Evolutionary conservation across 176 grass and related monocot species (phyloP), one percentile per base, ranked within the genome.

Genomic region (Carex cristatella): DNA sequence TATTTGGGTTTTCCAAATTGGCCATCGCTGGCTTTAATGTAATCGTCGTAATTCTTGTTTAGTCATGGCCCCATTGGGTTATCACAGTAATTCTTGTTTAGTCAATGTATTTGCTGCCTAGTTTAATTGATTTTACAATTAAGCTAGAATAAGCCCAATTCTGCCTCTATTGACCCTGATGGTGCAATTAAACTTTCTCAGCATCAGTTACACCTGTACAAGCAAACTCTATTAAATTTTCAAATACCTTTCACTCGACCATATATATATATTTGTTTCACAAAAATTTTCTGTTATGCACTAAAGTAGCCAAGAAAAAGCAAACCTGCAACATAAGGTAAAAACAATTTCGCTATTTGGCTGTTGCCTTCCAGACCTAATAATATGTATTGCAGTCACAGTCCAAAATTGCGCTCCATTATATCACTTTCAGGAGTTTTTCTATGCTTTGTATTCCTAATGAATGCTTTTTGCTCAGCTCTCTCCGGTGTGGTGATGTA

Each of bases 401-500:
- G 32, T 68, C 65, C 65, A 8, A 72, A 4, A 46, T 46, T 40
- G 46, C 7, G 46, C 42, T 42, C 35, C 68, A 71, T 71, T 33
- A 15, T 71, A 42, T 35, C 15, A 44, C 68, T 72, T 70, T 10
- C 19, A 69, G 66, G 4, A n/a, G 6, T 65, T n/a, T 19, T 3
- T 33, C 65, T 83, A 53, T 74, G 35, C 49, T 84, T 59, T 58
- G 65, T 82, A 71, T 69, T 68, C 65, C 16, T 86, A 85, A 55
- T 33, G 14, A 65, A 86, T 81, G 35, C 48, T 69, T 62, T 32
- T 73, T 72, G 69, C 66, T 83, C 79, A 99, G 97, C 97, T 56
- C 93, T 99, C 49, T 99, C 85, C 77, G 97, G 97, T 28, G 97
- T 99, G 83, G 91, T 96, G 76, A 84, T 99, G 88, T 99, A 99